phyloP scores from a whole-genome alignment of 2,329 filamentous ascomycete species.

The Phaeomoniella chlamydospora region DNA sequence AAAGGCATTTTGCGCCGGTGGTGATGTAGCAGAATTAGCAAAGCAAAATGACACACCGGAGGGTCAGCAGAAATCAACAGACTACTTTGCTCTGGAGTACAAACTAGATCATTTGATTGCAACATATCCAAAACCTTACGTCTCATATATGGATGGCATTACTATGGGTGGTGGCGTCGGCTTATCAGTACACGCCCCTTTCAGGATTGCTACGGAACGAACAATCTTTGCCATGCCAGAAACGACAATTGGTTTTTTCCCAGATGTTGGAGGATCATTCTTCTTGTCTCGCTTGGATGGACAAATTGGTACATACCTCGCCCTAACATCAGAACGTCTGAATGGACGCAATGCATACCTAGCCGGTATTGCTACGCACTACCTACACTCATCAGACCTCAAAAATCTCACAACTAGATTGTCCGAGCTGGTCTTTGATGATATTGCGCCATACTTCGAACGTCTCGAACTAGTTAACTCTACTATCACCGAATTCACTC shows the following conservation, averaged over 20 bases:
- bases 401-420: constrained; percentile 70
- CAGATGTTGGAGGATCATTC: constrained; percentile 91
- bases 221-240: constrained; percentile 98
- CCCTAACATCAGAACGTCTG: constrained; percentile 73
- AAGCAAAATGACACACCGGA: constrained; percentile 53
- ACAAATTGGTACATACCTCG: constrained; percentile 77
- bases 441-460: constrained; percentile 49
- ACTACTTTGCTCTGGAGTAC: constrained; percentile 94
- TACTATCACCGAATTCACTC: constrained; percentile 84
- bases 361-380: constrained; percentile 86
- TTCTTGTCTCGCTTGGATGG: constrained; percentile 87
- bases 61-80: constrained; percentile 59
- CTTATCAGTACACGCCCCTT: constrained; percentile 83
- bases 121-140: constrained; percentile 82
- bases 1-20: constrained; percentile 81
- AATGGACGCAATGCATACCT: constrained; percentile 78
- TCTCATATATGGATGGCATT: constrained; percentile 93
- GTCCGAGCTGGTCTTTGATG: constrained; percentile 76
- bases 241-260: constrained; percentile 96
- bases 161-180: constrained; percentile 98
- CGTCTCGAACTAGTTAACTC: constrained; percentile 63
- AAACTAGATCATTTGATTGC: constrained; percentile 90
- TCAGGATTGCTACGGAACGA: constrained; percentile 89
- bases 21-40: constrained; percentile 73
- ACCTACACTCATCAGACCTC: constrained; percentile 79